phyloP scores from a whole-genome alignment of 2,329 filamentous ascomycete species.

The Aspergillus oerlinghausenensis region DNA sequence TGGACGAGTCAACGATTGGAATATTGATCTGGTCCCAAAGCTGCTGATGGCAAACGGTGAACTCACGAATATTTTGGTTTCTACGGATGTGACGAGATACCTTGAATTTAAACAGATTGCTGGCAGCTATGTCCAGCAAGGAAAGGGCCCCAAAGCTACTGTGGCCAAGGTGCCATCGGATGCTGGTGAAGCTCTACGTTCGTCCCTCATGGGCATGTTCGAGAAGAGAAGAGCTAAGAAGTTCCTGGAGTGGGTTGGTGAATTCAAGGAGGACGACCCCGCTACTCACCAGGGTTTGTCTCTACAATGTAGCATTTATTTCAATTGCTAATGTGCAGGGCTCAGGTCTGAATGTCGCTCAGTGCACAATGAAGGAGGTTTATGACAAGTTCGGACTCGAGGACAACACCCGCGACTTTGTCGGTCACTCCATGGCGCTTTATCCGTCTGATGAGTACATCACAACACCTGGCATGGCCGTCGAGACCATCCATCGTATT shows the following conservation, averaged over 20 bases:
- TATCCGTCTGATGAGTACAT: conserved; percentile 90
- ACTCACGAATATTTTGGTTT: conserved; percentile 96
- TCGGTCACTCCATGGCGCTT: conserved; percentile 97
- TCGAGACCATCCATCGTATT: conserved; percentile 86
- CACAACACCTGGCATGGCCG: conserved; percentile 64
- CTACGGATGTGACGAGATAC: conserved; percentile 84
- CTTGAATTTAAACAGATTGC: conserved; percentile 93
- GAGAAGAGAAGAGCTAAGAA: conserved; percentile 96
- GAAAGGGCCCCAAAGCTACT: conserved; percentile 73
- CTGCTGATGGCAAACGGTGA: conserved; percentile 98
- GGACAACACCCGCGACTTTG: conserved; percentile 83
- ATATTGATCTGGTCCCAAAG: conserved; percentile 97
- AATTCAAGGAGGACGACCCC: conserved; percentile 76
- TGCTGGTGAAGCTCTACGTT: conserved; percentile 82
- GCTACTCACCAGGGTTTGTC: conserved; percentile 79
- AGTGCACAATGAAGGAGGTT: conserved; percentile 92
- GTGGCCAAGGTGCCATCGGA: conserved; percentile 97
- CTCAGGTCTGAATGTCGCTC: conserved; percentile 71
- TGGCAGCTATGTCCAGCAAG: conserved; percentile 94
- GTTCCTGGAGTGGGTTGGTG: conserved; percentile 93
- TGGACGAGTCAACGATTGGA: conserved; percentile 95
- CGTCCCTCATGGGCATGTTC: conserved; percentile 92
- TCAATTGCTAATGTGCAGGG: conserved; percentile 14
- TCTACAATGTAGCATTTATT: background rate
- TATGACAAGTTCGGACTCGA: conserved; percentile 98